Evolutionary conservation across 768 basidiomycete genomes (phyloP).

Genomic region (Gloeopeniophorella convolvens): DNA sequence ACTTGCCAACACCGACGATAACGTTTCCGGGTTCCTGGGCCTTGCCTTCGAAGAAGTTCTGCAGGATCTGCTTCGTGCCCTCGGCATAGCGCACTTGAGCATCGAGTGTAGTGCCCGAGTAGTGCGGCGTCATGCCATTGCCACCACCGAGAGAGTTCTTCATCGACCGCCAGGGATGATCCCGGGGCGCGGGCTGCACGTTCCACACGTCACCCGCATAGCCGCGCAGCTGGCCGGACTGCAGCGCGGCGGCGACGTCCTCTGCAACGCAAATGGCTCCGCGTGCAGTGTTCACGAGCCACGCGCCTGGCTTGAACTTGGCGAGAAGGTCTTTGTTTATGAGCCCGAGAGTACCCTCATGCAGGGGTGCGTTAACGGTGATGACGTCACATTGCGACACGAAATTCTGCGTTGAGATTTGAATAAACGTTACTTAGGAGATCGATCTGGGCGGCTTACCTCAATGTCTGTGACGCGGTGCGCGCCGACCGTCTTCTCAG

Average conservation of each 20-base stretch:
- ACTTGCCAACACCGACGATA: too few species aligned
- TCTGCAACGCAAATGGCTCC: conserved; percentile 88
- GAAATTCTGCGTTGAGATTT: not conserved
- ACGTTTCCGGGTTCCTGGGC: too few species aligned
- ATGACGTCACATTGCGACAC: conserved; percentile 60
- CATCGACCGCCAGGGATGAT: conserved; percentile 80
- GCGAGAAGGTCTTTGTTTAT: too few species aligned
- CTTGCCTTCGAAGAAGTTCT: too few species aligned
- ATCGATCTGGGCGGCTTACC: conserved; percentile 33
- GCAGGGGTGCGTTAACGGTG: too few species aligned
- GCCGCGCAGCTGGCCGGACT: too few species aligned
- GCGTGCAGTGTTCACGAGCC: conserved; percentile 89
- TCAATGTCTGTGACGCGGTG: conserved; percentile 76
- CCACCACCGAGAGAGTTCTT: too few species aligned
- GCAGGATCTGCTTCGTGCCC: too few species aligned
- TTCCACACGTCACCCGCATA: too few species aligned
- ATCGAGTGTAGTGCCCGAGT: conserved; percentile 60
- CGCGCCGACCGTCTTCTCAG: conserved; percentile 57
- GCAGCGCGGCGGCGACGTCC: too few species aligned
- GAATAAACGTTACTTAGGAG: not conserved
- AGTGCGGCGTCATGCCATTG: not conserved
- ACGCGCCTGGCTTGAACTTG: conserved; percentile 86
- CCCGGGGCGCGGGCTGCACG: conserved; percentile 79
- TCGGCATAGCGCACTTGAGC: conserved; percentile 51
- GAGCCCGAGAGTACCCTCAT: too few species aligned